Evolutionary conservation across 75 land plant genomes (phyloP).

Genomic region (Pinus tabuliformis): DNA sequence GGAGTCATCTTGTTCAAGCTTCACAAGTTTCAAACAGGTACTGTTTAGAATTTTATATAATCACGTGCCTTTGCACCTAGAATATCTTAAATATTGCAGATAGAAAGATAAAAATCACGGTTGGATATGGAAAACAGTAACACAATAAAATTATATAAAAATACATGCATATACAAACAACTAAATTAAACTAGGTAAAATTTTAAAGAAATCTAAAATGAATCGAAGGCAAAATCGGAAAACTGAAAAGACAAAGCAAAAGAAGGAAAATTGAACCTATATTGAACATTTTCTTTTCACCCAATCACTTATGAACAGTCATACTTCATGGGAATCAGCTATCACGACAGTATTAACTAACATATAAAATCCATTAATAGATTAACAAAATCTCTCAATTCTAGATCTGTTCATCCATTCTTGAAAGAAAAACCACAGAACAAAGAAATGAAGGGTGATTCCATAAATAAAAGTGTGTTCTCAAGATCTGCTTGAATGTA

Average conservation of each 20-base stretch:
- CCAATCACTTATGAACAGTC: neutral
- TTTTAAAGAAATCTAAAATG: neutral
- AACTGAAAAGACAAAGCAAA: neutral
- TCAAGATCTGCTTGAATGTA: conserved; percentile 72
- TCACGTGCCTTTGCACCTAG: neutral
- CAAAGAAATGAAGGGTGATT: neutral
- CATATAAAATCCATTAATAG: neutral
- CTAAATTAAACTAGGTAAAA: too few relatives aligned
- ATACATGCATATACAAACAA: too few relatives aligned
- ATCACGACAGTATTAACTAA: neutral
- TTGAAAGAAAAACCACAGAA: conserved; percentile 15
- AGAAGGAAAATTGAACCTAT: neutral
- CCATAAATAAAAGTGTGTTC: neutral
- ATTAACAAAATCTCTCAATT: neutral
- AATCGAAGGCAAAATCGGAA: neutral
- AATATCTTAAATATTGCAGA: too few relatives aligned
- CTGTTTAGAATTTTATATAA: neutral
- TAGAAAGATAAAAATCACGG: too few relatives aligned
- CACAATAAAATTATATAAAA: too few relatives aligned
- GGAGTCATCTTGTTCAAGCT: conserved; percentile 87
- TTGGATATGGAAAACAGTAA: too few relatives aligned
- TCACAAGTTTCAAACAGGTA: conserved; percentile 1
- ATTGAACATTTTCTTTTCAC: neutral
- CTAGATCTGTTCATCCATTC: neutral
- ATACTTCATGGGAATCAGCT: neutral